Percentiles rank a stretch among this genome's conserved stretches.
Evolutionary conservation across 345 rosid species (phyloP).

Genomic region (Euphorbia lathyris): DNA sequence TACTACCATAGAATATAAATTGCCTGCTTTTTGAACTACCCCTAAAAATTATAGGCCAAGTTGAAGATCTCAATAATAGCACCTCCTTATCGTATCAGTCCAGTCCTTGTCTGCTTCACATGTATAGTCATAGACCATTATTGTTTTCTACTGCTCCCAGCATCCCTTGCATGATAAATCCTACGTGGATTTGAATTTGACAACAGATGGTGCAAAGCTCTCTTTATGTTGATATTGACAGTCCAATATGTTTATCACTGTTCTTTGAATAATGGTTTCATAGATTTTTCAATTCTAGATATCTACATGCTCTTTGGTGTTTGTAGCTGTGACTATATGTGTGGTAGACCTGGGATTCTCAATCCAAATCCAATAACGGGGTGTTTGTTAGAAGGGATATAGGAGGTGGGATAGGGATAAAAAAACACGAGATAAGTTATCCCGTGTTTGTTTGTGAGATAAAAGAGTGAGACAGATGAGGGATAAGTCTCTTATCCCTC

Average conservation of each 20-base stretch:
- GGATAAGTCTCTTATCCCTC: too few relatives aligned
- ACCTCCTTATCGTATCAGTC: neutral
- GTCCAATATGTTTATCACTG: too few relatives aligned
- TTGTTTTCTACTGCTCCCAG: neutral
- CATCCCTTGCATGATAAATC: neutral
- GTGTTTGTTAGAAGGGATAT: too few relatives aligned
- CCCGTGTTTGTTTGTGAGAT: too few relatives aligned
- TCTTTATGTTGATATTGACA: neutral
- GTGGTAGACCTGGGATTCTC: too few relatives aligned
- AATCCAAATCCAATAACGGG: too few relatives aligned
- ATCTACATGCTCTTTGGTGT: neutral
- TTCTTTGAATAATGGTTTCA: neutral
- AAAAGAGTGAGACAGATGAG: too few relatives aligned
- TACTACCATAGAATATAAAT: constrained; percentile 11
- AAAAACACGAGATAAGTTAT: too few relatives aligned
- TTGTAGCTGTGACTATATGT: too few relatives aligned
- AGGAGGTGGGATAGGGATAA: too few relatives aligned
- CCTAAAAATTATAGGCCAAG: constrained; percentile 13
- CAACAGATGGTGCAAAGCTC: neutral
- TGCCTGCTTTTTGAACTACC: constrained; percentile 21
- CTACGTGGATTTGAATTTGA: neutral
- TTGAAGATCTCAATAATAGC: neutral
- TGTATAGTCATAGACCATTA: neutral
- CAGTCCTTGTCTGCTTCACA: constrained; percentile 16
- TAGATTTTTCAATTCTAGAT: neutral